phyloP scores from a whole-genome alignment of 345 rosid species.

The Turnera subulata region DNA sequence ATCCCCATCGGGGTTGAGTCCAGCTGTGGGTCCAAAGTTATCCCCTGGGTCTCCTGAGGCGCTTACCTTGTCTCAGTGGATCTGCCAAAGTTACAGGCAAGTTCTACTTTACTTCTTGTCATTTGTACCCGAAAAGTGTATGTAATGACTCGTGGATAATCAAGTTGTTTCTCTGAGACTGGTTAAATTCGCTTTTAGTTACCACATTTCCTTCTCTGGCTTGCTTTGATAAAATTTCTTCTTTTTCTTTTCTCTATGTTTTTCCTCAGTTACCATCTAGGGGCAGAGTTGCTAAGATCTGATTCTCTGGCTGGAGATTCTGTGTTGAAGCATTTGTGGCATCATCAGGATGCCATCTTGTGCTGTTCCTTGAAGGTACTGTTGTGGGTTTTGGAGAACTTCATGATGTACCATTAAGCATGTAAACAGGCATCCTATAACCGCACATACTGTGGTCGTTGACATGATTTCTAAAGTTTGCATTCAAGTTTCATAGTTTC shows the following conservation, averaged over 20 bases:
- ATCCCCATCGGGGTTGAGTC: slow-evolving; percentile 76
- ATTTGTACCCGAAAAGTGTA: too few relatives aligned
- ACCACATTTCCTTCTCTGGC: too few relatives aligned
- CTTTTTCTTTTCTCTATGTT: neutral
- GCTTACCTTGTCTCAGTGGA: slow-evolving; percentile 84
- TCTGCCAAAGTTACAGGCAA: slow-evolving; percentile 77
- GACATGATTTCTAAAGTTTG: neutral
- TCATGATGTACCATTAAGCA: too few relatives aligned
- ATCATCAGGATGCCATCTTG: slow-evolving; percentile 83
- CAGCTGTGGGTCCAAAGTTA: slow-evolving; percentile 60
- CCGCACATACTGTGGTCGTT: neutral
- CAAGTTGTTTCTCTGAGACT: too few relatives aligned
- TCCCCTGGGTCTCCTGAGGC: slow-evolving; percentile 95
- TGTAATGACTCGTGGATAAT: too few relatives aligned
- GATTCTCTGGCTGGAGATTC: slow-evolving; percentile 60
- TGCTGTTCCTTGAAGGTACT: slow-evolving; percentile 88
- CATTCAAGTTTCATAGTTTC: neutral
- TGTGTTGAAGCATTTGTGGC: slow-evolving; percentile 74
- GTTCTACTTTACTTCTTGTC: slow-evolving; percentile 11
- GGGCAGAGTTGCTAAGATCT: slow-evolving; percentile 60
- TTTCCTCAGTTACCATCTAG: slow-evolving; percentile 55
- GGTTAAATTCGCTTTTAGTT: too few relatives aligned
- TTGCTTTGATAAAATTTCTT: too few relatives aligned
- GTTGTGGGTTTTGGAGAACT: neutral
- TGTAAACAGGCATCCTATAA: neutral